Conservation (phyloP, 2,329 filamentous ascomycete species). For the Penicillium brevicompactum region DNA sequence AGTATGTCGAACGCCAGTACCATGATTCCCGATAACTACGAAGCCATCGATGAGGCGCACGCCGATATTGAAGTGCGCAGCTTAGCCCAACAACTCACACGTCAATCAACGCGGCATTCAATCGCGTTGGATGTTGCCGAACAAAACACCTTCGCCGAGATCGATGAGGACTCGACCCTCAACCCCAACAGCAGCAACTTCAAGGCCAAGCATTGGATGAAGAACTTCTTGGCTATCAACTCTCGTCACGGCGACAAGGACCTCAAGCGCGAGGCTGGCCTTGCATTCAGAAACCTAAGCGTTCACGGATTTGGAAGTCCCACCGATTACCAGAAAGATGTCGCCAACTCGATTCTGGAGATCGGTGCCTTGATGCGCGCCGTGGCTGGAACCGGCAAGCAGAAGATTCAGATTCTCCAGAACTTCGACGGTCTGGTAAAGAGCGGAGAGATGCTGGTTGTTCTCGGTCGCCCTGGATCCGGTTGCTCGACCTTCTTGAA, state of each 20-base stretch:
- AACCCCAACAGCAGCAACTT: slow-evolving; percentile 51
- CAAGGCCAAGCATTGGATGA: slow-evolving; percentile 50
- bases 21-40: slow-evolving; percentile 20
- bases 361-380: slow-evolving; percentile 36
- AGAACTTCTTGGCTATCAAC: slow-evolving; percentile 48
- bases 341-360: slow-evolving; percentile 41
- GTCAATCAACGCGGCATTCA: slow-evolving; percentile 37
- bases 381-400: slow-evolving; percentile 39
- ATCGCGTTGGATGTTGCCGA: slow-evolving; percentile 22
- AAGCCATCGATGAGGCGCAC: slow-evolving; percentile 27
- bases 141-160: slow-evolving; percentile 39
- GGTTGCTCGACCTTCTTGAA: slow-evolving; percentile 84
- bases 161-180: slow-evolving; percentile 38
- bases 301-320: slow-evolving; percentile 68
- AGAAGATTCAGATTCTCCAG: slow-evolving; percentile 62
- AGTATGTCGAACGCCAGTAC: slow-evolving; percentile 32
- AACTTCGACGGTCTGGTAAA: slow-evolving; percentile 66
- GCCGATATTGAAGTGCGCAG: slow-evolving; percentile 35
- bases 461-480: slow-evolving; percentile 54
- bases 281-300: slow-evolving; percentile 68
- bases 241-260: slow-evolving; percentile 57
- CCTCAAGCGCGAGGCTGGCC: slow-evolving; percentile 59
- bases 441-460: slow-evolving; percentile 60
- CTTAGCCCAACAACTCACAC: slow-evolving; percentile 38
- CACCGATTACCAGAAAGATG: slow-evolving; percentile 66